phyloP scores from a whole-genome alignment of 192 early-diverging fungal genomes.

The Coemansia sp. region DNA sequence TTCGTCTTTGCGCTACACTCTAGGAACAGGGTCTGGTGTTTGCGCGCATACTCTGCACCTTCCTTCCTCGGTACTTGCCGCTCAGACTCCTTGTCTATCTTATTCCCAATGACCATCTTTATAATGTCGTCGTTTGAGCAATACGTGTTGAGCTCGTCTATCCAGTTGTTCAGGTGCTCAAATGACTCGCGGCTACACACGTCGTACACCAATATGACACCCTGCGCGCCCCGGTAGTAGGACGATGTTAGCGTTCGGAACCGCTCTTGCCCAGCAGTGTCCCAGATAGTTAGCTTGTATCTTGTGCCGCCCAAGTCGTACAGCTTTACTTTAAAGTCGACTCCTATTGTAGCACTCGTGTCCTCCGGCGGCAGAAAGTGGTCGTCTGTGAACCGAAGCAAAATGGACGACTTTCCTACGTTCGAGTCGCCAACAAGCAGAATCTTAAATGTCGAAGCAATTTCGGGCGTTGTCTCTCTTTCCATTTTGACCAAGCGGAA shows the following conservation, averaged over 20 bases:
- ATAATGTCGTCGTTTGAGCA: conserved; percentile 83
- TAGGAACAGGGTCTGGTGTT: conserved; percentile 89
- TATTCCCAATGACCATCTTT: conserved; percentile 98
- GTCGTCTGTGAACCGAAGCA: conserved; percentile 94
- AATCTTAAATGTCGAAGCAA: conserved; percentile 87
- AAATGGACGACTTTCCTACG: conserved; percentile 90
- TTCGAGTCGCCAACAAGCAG: conserved; percentile 93
- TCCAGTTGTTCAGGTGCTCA: conserved; percentile 90
- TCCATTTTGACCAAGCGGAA: neutral
- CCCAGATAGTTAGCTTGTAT: conserved; percentile 98
- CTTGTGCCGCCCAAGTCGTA: conserved; percentile 77
- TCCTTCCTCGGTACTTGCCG: conserved; percentile 75
- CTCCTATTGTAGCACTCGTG: conserved; percentile 86
- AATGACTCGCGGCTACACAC: conserved; percentile 93
- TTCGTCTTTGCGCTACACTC: conserved; percentile 97
- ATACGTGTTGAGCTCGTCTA: conserved; percentile 92
- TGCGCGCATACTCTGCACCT: conserved; percentile 86
- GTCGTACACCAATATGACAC: conserved; percentile 98
- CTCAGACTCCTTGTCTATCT: conserved; percentile 86
- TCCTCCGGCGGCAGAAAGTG: conserved; percentile 91
- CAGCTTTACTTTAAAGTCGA: conserved; percentile 97
- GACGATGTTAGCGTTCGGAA: conserved; percentile 96
- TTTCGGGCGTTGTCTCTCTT: conserved; percentile 34
- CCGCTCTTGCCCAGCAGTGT: conserved; percentile 98
- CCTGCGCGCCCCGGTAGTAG: conserved; percentile 97